phyloP scores from a whole-genome alignment of 495 filamentous ascomycete genomes.

The Echria macrotheca region DNA sequence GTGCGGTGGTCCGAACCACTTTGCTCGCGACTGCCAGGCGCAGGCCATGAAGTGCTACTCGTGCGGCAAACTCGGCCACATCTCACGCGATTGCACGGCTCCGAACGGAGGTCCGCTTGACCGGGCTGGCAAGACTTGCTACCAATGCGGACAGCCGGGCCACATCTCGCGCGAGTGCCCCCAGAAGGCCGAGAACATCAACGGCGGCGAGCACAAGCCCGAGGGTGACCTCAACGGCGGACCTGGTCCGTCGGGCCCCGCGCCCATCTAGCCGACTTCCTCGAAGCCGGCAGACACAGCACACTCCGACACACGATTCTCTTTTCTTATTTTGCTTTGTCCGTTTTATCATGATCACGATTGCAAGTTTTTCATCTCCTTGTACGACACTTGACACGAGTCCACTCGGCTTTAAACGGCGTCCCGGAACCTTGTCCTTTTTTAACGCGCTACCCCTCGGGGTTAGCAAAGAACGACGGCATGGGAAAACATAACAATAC shows the following conservation, averaged over 20 bases:
- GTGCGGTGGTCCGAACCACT: slow-evolving; percentile 98
- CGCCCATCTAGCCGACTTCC: not conserved
- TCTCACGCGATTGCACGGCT: slow-evolving; percentile 94
- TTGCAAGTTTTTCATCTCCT: slow-evolving; percentile 4
- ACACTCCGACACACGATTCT: too few relatives aligned
- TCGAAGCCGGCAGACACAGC: too few relatives aligned
- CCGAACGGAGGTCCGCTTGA: slow-evolving; percentile 95
- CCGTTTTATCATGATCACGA: not conserved
- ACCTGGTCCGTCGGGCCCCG: too few relatives aligned
- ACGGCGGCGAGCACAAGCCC: slow-evolving; percentile 38
- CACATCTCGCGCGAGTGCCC: slow-evolving; percentile 96
- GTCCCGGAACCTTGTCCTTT: slow-evolving; percentile 11
- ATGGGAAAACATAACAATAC: too few relatives aligned
- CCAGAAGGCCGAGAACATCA: slow-evolving; percentile 48
- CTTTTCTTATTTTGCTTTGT: not conserved
- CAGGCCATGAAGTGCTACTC: slow-evolving; percentile 99
- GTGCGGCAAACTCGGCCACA: slow-evolving; percentile 97
- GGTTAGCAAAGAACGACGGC: slow-evolving; percentile 7
- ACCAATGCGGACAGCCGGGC: slow-evolving; percentile 89
- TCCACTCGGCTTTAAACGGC: slow-evolving; percentile 4
- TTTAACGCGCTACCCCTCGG: too few relatives aligned
- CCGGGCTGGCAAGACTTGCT: slow-evolving; percentile 96
- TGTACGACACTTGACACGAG: slow-evolving; percentile 3
- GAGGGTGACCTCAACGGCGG: slow-evolving; percentile 24
- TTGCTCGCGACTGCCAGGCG: slow-evolving; percentile 96